Percentiles rank a stretch among this genome's conserved stretches.
Conservation (phyloP, 768 basidiomycete species). For the Rhizopogon salebrosus region DNA sequence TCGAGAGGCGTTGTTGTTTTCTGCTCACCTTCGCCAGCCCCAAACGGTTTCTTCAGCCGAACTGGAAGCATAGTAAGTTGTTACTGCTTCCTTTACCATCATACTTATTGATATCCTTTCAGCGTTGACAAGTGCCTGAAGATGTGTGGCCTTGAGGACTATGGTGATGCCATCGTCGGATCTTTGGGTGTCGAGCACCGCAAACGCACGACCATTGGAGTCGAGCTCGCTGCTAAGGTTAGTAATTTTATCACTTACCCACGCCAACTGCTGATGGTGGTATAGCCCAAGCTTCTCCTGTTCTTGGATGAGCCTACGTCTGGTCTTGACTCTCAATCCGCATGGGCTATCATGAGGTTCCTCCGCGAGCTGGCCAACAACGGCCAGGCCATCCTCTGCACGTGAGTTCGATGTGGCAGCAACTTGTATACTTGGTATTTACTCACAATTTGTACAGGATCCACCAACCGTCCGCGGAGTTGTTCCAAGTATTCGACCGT, state of each 20-base stretch:
- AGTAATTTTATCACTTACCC: conserved; percentile 52
- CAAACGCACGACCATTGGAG: conserved; percentile 87
- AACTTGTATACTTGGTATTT: neutral
- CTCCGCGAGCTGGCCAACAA: conserved; percentile 76
- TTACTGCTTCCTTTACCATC: neutral
- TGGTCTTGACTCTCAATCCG: conserved; percentile 58
- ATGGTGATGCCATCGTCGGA: conserved; percentile 78
- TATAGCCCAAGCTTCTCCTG: conserved; percentile 18
- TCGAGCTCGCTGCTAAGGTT: conserved; percentile 86
- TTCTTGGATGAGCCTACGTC: conserved; percentile 45
- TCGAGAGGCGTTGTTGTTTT: conserved; percentile 81
- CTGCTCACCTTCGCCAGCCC: conserved; percentile 80
- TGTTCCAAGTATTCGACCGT: conserved; percentile 85
- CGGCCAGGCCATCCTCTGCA: conserved; percentile 88
- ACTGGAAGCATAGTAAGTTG: conserved; percentile 55
- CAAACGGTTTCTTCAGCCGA: conserved; percentile 59
- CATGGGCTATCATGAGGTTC: conserved; percentile 81
- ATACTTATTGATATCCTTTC: neutral
- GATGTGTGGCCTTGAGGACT: conserved; percentile 77
- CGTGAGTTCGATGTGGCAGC: conserved; percentile 16
- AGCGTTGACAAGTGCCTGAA: conserved; percentile 76
- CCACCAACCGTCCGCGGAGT: conserved; percentile 79
- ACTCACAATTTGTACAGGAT: conserved; percentile 29
- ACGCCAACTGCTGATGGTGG: conserved; percentile 15
- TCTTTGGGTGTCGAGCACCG: conserved; percentile 64